Evolutionary conservation across 805 yeast genomes (phyloP), one percentile per base, ranked within the genome.

Genomic region (Saturnispora galanensis): DNA sequence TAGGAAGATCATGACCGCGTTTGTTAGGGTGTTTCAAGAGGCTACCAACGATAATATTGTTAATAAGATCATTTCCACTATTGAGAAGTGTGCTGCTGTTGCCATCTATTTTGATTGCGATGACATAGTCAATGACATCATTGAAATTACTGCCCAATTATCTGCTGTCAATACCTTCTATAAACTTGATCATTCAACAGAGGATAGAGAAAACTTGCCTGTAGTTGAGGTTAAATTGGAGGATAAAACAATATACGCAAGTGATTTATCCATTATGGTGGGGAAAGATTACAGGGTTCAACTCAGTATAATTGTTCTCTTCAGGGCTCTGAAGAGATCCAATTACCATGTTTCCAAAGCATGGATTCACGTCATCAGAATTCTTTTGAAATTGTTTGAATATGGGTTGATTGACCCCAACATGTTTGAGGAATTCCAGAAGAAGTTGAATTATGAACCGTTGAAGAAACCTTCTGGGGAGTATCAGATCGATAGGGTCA

Each of bases 271-370:
- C 0, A 86, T 88, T 12, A 73, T 81, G 59, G 81, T 93, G 58
- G 99, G 98, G 6, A 72, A 82, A 39, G 93, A 88, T 56, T 85
- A 86, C 65, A 87, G 89, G 56, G 95, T 95, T 0, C 98, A 94
- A 58, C 66, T 90, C 49, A 82, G 96, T 10, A 73, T 88, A 2
- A 88, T 89, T 41, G 90, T 90, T 1, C 67, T 90, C 40, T 88
- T 90, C 68, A 71, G 95, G 50, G 75, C 90, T 30, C 64, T 85
- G 29, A 76, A 77, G 50, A 75, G 77, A 51, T 78, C 77, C 29
- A 69, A 70, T 18, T 69, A 74, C 42, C 61, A 63, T 33, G 71
- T 78, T 5, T 62, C 80, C 3, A 47, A 58, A 16, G 57, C 65
- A 10, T 88, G 95, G 96, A 57, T 61, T 9, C 65, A 73, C 16